phyloP scores from a whole-genome alignment of 495 filamentous ascomycete species.

The Podospora bellae-mahoneyi region DNA sequence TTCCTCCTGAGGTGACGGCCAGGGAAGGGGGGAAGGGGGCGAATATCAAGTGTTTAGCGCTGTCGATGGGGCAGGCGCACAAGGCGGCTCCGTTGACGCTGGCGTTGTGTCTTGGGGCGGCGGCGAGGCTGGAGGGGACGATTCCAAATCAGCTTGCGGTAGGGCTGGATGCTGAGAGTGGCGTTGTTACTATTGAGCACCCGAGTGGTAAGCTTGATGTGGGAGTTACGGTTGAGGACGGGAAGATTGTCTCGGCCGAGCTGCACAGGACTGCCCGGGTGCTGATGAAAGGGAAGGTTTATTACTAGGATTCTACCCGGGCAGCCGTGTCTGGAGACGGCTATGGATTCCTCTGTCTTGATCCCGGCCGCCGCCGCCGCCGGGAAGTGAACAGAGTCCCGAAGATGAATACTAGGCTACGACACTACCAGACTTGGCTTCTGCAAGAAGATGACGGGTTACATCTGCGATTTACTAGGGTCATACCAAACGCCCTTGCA shows the following conservation, averaged over 20 bases:
- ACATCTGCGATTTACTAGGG: not conserved
- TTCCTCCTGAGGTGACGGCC: conserved; percentile 29
- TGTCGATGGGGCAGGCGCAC: conserved; percentile 59
- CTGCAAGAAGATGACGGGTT: conserved; percentile 2
- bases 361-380: no score
- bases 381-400: no score
- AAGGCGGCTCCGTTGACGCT: conserved; percentile 61
- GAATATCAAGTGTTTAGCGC: conserved; percentile 48
- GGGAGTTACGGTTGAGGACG: conserved; percentile 44
- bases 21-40: conserved; percentile 16
- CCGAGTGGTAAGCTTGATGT: conserved; percentile 59
- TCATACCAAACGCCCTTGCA: not conserved
- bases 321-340: not conserved
- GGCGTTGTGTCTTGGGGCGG: conserved; percentile 59
- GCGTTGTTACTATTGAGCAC: conserved; percentile 53
- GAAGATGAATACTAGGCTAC: no score
- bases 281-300: conserved; percentile 56
- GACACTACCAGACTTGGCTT: not conserved
- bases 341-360: no score
- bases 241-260: conserved; percentile 44
- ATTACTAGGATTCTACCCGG: conserved; percentile 37
- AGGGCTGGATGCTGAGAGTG: conserved; percentile 26
- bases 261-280: conserved; percentile 53
- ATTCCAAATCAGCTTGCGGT: conserved; percentile 40
- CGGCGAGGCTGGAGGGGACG: conserved; percentile 49